Conservation (phyloP, 345 rosid genomes). For the Trapa bicornis region DNA sequence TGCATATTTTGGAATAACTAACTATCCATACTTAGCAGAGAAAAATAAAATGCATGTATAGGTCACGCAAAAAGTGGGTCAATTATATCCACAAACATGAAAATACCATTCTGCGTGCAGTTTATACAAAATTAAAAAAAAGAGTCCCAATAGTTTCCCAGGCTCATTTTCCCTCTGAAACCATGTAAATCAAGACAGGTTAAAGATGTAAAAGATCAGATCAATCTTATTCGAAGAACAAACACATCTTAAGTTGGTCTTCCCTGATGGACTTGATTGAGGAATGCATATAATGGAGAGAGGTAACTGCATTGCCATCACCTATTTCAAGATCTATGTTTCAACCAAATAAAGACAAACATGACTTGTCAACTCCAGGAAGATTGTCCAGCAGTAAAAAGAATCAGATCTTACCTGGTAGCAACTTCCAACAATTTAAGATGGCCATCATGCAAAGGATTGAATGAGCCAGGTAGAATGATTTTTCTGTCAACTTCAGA, state of each 20-base stretch:
- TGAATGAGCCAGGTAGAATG: slow-evolving; percentile 82
- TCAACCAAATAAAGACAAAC: not conserved
- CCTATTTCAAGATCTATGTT: not conserved
- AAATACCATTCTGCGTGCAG: not conserved
- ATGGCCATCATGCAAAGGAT: slow-evolving; percentile 90
- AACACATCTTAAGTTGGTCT: not conserved
- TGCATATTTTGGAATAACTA: too few relatives aligned
- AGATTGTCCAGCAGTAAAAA: not conserved
- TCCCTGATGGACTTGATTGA: not conserved
- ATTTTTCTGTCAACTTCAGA: slow-evolving; percentile 51
- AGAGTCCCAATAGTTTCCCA: not conserved
- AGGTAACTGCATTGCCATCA: not conserved
- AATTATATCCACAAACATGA: not conserved
- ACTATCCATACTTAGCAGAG: not conserved
- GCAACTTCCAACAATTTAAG: slow-evolving; percentile 87
- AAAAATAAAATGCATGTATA: not conserved
- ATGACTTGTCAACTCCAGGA: not conserved
- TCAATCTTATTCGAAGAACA: not conserved
- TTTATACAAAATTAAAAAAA: too few relatives aligned
- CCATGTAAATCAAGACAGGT: too few relatives aligned
- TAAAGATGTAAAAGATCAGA: not conserved
- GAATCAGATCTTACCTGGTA: slow-evolving; percentile 36
- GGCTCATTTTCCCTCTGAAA: not conserved
- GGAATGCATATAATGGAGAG: not conserved
- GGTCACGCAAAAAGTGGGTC: not conserved